These are phyloP conservation scores for Lathyrus aphaca DNA, from an alignment of 306 rosid species.

Conservation along the genomic window DNA sequence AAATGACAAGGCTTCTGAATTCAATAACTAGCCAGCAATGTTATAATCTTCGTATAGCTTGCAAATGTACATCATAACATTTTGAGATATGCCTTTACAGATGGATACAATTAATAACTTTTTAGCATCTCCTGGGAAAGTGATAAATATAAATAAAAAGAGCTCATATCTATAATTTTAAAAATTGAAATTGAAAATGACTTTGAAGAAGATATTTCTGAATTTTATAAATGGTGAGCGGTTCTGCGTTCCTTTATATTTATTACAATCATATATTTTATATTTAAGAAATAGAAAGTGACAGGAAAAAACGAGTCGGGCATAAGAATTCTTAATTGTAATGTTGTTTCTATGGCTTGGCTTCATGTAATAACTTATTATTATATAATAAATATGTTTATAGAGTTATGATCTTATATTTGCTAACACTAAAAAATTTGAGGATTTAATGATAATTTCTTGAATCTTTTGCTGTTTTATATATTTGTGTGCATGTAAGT, in stretches of 20 bases:
- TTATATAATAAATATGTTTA: conserved; percentile 1
- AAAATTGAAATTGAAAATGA: conserved; percentile 11
- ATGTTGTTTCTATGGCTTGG: conserved; percentile 17
- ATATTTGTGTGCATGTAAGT: neutral
- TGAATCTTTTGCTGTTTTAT: conserved; percentile 6
- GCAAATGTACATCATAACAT: neutral
- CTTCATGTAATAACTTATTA: neutral
- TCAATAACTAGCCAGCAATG: neutral
- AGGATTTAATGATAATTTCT: conserved; percentile 20
- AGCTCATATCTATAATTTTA: conserved; percentile 7
- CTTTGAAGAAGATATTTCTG: conserved; percentile 2
- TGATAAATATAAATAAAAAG: conserved; percentile 13
- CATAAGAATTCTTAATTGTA: neutral
- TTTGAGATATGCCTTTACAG: conserved; percentile 16
- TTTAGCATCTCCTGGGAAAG: conserved; percentile 23
- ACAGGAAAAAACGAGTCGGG: conserved; percentile 1
- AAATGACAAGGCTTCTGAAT: conserved; percentile 20
- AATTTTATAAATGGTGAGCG: conserved; percentile 3
- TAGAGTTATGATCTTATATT: conserved; percentile 14
- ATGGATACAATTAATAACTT: conserved; percentile 4
- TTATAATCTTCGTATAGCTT: conserved; percentile 12
- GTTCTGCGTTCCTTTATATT: conserved; percentile 14
- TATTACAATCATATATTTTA: conserved; percentile 20
- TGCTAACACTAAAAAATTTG: conserved; percentile 8
- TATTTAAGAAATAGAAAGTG: conserved; percentile 4